A percentile compares a stretch with the other conserved stretches of the same genome.
These are phyloP conservation scores for Salicornia ramosissima DNA, from an alignment of 148 eudicot species.

Conservation along the genomic window DNA sequence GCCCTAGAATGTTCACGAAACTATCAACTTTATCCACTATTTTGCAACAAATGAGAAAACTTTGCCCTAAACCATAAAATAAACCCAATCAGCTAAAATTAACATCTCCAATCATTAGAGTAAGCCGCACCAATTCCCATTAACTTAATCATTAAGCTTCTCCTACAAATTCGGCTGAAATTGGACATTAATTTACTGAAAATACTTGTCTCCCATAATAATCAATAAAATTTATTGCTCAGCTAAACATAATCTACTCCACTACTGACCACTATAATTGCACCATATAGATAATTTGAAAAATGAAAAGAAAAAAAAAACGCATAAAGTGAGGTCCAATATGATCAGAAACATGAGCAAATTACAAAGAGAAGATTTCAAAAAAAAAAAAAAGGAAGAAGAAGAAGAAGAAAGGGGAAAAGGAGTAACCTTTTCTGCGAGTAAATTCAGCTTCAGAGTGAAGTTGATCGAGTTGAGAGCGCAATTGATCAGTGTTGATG, in stretches of 20 bases:
- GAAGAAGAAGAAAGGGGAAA: not conserved
- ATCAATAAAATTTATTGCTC: not conserved
- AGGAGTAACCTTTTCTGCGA: conserved; percentile 32
- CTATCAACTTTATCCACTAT: not conserved
- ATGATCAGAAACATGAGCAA: not conserved
- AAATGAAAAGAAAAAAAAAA: too few species aligned
- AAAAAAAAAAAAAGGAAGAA: not conserved
- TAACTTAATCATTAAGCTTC: too few species aligned
- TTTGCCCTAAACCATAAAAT: not conserved
- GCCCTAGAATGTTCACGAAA: not conserved
- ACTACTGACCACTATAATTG: too few species aligned
- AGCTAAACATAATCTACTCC: not conserved
- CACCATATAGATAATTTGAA: too few species aligned
- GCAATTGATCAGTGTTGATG: conserved; percentile 28
- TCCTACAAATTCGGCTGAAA: too few species aligned
- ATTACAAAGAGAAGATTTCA: not conserved
- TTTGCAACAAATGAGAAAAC: not conserved
- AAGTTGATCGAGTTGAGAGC: conserved; percentile 49
- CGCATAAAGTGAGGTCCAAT: too few species aligned
- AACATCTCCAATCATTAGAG: too few species aligned
- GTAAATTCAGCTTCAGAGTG: conserved; percentile 39
- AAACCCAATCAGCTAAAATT: not conserved
- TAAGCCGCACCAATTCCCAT: too few species aligned
- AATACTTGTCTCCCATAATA: not conserved
- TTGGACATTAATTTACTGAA: too few species aligned